These are phyloP conservation scores for Fusarium camptoceras DNA, from an alignment of 2,329 filamentous ascomycete genomes.

Conservation along the genomic window DNA sequence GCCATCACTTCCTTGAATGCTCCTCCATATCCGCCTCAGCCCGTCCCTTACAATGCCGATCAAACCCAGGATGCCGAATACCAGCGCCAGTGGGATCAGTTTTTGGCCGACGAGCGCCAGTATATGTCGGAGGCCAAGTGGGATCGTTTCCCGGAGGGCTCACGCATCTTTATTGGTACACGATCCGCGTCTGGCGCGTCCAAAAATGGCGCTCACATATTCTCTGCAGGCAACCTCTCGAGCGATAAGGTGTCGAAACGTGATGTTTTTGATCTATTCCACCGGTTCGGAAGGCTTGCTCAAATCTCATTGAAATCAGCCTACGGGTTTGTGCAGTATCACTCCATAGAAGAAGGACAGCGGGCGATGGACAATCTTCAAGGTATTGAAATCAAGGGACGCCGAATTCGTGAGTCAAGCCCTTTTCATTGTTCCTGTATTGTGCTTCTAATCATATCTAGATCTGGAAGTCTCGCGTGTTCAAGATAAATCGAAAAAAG, in stretches of 20 bases:
- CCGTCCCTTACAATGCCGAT: constrained; percentile 46
- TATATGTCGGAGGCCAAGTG: constrained; percentile 84
- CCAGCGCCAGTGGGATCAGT: constrained; percentile 77
- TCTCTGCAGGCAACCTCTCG: constrained; percentile 81
- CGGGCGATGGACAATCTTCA: constrained; percentile 82
- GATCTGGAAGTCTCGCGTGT: constrained; percentile 91
- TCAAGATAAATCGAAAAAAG: constrained; percentile 78
- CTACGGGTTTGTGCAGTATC: constrained; percentile 96
- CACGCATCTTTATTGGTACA: constrained; percentile 84
- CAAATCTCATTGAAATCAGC: constrained; percentile 97
- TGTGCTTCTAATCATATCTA: constrained; percentile 51
- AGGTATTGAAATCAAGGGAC: constrained; percentile 83
- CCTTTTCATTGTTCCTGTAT: not conserved
- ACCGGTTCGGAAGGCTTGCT: constrained; percentile 84
- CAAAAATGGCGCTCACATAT: constrained; percentile 44
- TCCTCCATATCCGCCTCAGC: constrained; percentile 49
- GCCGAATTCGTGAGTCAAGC: constrained; percentile 85
- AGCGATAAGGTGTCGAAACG: constrained; percentile 93
- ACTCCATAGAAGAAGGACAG: constrained; percentile 79
- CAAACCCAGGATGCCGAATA: constrained; percentile 58
- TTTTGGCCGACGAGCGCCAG: constrained; percentile 77
- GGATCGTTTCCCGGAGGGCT: constrained; percentile 83
- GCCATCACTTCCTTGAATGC: constrained; percentile 49
- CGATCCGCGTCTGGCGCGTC: constrained; percentile 44
- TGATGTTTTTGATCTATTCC: constrained; percentile 92